Evolutionary conservation across 1,139 yeast genomes (phyloP), one percentile per base, ranked within the genome.

Genomic region (Schwanniomyces etchellsii): DNA sequence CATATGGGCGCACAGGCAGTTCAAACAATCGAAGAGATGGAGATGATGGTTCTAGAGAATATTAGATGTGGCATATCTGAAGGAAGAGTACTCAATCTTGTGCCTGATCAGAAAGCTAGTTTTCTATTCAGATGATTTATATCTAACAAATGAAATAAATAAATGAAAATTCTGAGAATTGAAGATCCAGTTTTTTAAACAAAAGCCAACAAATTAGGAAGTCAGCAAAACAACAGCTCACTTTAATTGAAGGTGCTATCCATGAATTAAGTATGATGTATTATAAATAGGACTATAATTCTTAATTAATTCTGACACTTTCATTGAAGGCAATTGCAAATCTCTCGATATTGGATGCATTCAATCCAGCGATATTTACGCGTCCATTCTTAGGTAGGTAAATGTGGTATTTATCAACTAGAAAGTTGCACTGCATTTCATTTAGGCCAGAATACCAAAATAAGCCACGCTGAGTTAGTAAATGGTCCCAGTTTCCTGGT

Each of bases 1-100:
- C 95, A 84, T 52, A 52, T 81, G 9, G 91, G 89, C 22, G 80
- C 89, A 0, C 74, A 69, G 48, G 63, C 84, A 2, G 50, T 55
- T 27, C 77, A 71, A 44, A 69, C 78, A 5, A 57, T 69, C 28
- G 47, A 50, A 33, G 62, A 64, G 42, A 68, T 74, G 73, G 77
- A 73, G 50, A 52, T 48, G 33, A 62, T 64, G 41, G 70, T 64
- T 9, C 51, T 72, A 25, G 58, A 60, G 27, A 68, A 66, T 36
- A 59, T 65, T 13, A 40, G 40, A 20, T 46, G 48, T 28, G 66
- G 50, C 33, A 43, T 71, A 31, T 42, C 55, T 15, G 65, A 72
- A 0, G 84, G 84, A n/a, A 70, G 63, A 42, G 81, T 78, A 4
- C 50, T 64, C 35, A 56, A 74, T 1, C 47, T 77, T 26, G 84